Evolutionary conservation across 176 grass and related monocot species (phyloP).

Genomic region (Oryza meyeriana): DNA sequence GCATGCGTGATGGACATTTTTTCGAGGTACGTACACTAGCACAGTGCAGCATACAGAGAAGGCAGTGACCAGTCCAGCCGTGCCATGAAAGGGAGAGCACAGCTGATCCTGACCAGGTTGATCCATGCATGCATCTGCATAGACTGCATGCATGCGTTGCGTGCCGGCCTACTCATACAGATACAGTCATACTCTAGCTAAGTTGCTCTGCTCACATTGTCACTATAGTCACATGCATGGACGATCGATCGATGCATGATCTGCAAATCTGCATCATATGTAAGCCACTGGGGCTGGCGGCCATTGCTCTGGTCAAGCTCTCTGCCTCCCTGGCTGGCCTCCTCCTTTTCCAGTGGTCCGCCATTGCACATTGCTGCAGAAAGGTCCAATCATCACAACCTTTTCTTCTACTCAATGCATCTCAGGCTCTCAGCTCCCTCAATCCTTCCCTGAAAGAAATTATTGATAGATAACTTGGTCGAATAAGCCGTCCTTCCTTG

Average conservation of each 20-base stretch:
- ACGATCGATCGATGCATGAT: background rate
- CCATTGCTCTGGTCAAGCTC: constrained; percentile 38
- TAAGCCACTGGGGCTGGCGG: constrained; percentile 7
- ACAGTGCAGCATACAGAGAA: no score
- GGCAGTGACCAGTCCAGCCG: constrained; percentile 23
- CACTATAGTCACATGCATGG: no score
- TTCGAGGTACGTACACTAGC: no score
- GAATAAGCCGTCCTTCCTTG: no score
- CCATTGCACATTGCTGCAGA: background rate
- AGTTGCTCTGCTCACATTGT: no score
- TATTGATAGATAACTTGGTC: no score
- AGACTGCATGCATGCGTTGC: background rate
- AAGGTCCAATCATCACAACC: constrained; percentile 23
- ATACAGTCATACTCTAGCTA: no score
- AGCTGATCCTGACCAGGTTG: background rate
- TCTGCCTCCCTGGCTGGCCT: background rate
- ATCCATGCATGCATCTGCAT: background rate
- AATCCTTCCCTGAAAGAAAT: no score
- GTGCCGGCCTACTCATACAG: no score
- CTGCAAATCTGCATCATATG: background rate
- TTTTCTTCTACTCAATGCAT: background rate
- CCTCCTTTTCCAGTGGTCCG: constrained; percentile 18
- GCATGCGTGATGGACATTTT: no score
- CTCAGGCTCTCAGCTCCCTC: no score
- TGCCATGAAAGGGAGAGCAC: constrained; percentile 44